Conservation (phyloP, 2,329 filamentous ascomycete genomes). For the Scopulariopsis brevicaulis region DNA sequence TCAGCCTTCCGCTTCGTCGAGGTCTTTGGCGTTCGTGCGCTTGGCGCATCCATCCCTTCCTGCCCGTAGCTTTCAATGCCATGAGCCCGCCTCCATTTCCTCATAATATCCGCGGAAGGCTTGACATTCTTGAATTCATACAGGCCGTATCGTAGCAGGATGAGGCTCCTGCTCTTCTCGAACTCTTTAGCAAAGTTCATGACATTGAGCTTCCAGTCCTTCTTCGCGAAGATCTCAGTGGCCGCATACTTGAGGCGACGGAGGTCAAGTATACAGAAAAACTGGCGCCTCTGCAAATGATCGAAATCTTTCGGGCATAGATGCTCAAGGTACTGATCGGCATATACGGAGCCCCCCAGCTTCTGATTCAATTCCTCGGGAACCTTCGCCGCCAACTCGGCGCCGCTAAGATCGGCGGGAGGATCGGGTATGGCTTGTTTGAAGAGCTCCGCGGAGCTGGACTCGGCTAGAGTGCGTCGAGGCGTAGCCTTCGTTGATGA, state of each 20-base stretch:
- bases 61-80: slow-evolving; percentile 33
- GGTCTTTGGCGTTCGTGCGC: slow-evolving; percentile 23
- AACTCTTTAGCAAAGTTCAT: slow-evolving; percentile 53
- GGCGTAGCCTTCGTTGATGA: slow-evolving; percentile 29
- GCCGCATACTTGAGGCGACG: slow-evolving; percentile 50
- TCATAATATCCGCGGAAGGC: slow-evolving; percentile 43
- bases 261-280: slow-evolving; percentile 51
- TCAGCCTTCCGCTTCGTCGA: slow-evolving; percentile 43
- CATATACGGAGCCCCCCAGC: slow-evolving; percentile 41
- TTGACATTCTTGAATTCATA: slow-evolving; percentile 54
- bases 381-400: slow-evolving; percentile 39
- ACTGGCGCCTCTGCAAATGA: slow-evolving; percentile 48
- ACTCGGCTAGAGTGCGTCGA: slow-evolving; percentile 1
- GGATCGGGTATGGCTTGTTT: slow-evolving; percentile 47
- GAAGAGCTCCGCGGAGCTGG: slow-evolving; percentile 30
- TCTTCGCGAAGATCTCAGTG: slow-evolving; percentile 47
- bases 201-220: slow-evolving; percentile 52
- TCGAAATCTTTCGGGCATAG: slow-evolving; percentile 46
- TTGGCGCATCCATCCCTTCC: slow-evolving; percentile 15
- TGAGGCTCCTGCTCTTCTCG: slow-evolving; percentile 50
- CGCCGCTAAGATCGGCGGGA: slow-evolving; percentile 42
- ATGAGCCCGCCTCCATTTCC: slow-evolving; percentile 46
- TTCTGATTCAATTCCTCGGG: slow-evolving; percentile 38
- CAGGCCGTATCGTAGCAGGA: slow-evolving; percentile 48
- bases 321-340: slow-evolving; percentile 46